phyloP scores from a whole-genome alignment of 208 protist species.

The Leishmania major region DNA sequence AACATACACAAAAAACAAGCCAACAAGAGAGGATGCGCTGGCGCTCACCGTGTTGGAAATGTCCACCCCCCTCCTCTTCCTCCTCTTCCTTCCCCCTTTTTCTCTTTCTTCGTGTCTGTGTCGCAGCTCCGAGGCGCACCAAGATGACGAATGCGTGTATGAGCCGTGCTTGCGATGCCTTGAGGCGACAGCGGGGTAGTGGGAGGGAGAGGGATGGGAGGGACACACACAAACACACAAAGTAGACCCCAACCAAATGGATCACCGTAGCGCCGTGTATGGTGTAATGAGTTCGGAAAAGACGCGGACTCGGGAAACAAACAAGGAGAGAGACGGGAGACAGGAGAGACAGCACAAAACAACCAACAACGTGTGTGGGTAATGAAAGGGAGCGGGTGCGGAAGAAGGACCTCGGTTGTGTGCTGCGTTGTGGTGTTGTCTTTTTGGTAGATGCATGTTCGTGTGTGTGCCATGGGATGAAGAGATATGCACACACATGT shows the following conservation, averaged over 20 bases:
- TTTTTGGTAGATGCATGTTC: background rate
- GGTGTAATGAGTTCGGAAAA: background rate
- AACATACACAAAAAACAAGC: background rate
- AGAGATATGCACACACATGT: background rate
- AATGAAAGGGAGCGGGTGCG: background rate
- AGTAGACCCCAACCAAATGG: background rate
- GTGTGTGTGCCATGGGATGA: too few relatives aligned
- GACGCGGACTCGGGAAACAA: background rate
- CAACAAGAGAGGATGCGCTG: too few relatives aligned
- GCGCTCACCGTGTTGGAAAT: too few relatives aligned
- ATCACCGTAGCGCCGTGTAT: background rate
- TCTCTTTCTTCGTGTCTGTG: background rate
- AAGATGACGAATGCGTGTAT: background rate
- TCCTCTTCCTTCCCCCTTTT: too few relatives aligned
- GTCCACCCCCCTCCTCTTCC: too few relatives aligned
- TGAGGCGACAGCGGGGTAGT: background rate
- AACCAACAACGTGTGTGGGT: background rate
- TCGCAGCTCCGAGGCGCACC: background rate
- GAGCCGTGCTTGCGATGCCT: background rate
- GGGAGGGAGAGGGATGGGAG: too few relatives aligned
- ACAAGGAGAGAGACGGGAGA: too few relatives aligned
- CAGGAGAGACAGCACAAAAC: background rate
- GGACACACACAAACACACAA: background rate
- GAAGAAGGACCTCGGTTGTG: too few relatives aligned
- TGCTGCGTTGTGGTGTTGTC: too few relatives aligned